Conservation (phyloP, 768 basidiomycete species). For the Leccinum olivaceopallidum region DNA sequence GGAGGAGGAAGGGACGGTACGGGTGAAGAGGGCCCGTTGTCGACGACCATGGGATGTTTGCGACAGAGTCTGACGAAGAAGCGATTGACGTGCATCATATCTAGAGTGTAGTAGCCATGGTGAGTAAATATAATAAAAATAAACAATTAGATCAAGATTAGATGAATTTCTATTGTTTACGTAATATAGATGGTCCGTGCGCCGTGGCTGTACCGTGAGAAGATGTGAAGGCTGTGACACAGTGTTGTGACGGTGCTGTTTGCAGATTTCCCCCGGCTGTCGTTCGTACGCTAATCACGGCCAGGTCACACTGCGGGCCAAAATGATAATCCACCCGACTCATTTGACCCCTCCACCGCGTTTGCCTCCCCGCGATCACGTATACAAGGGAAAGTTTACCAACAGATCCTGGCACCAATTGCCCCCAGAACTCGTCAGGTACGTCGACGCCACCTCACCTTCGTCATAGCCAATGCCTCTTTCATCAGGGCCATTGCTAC, state of each 20-base stretch:
- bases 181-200: conserved; percentile 31
- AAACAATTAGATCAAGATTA: conserved; percentile 12
- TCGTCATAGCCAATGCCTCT: not conserved
- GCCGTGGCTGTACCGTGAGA: conserved; percentile 24
- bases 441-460: conserved; percentile 35
- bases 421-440: conserved; percentile 63
- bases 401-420: conserved; percentile 62
- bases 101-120: conserved; percentile 9
- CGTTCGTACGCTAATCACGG: conserved; percentile 39
- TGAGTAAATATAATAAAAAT: not conserved
- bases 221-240: conserved; percentile 30
- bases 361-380: conserved; percentile 27
- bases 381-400: conserved; percentile 60
- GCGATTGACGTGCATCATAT: conserved; percentile 1
- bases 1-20: conserved; percentile 16
- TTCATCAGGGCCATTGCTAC: conserved; percentile 38
- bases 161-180: not conserved
- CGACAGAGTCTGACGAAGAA: conserved; percentile 16
- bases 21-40: not conserved
- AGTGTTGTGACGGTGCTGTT: conserved; percentile 26
- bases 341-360: conserved; percentile 19
- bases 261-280: conserved; percentile 36
- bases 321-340: conserved; percentile 31
- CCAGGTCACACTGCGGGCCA: conserved; percentile 38
- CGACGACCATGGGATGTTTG: conserved; percentile 10